phyloP scores from a whole-genome alignment of 2,329 filamentous ascomycete genomes.

The Aureobasidium lini region DNA sequence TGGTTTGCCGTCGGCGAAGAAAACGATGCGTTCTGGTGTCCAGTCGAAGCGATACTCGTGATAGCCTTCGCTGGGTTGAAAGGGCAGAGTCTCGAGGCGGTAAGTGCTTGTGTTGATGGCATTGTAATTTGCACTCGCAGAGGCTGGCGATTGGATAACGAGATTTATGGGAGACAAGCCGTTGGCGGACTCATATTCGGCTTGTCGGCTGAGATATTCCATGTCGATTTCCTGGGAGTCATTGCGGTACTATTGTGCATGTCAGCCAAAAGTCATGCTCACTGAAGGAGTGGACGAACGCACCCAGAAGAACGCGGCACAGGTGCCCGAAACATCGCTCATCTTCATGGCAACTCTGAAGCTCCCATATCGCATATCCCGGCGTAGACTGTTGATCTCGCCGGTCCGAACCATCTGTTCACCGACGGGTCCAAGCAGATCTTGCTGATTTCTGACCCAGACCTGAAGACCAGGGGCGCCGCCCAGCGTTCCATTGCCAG shows the following conservation, averaged over 20 bases:
- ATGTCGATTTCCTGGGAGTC: conserved; percentile 76
- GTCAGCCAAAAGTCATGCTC: neutral
- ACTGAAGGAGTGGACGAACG: conserved; percentile 9
- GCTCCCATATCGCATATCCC: conserved; percentile 62
- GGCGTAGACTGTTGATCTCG: conserved; percentile 55
- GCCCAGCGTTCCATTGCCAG: conserved; percentile 38
- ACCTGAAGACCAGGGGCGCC: conserved; percentile 49
- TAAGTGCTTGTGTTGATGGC: conserved; percentile 54
- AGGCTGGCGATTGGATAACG: conserved; percentile 62
- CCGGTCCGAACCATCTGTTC: conserved; percentile 50
- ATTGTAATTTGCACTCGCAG: conserved; percentile 53
- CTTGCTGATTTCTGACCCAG: conserved; percentile 39
- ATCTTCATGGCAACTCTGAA: conserved; percentile 62
- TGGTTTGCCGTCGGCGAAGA: conserved; percentile 58
- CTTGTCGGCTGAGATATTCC: conserved; percentile 63
- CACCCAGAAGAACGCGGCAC: conserved; percentile 75
- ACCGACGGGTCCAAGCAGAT: conserved; percentile 24
- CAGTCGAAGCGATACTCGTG: conserved; percentile 81
- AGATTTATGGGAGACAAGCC: conserved; percentile 56
- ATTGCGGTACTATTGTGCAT: conserved; percentile 56
- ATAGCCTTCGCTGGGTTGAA: conserved; percentile 57
- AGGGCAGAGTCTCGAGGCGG: conserved; percentile 51
- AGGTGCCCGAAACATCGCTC: conserved; percentile 56
- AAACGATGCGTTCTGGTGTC: conserved; percentile 52
- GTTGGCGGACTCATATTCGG: conserved; percentile 23